Conservation (phyloP, 1,284 basidiomycete genomes). For the Leccinum pachyderme region DNA sequence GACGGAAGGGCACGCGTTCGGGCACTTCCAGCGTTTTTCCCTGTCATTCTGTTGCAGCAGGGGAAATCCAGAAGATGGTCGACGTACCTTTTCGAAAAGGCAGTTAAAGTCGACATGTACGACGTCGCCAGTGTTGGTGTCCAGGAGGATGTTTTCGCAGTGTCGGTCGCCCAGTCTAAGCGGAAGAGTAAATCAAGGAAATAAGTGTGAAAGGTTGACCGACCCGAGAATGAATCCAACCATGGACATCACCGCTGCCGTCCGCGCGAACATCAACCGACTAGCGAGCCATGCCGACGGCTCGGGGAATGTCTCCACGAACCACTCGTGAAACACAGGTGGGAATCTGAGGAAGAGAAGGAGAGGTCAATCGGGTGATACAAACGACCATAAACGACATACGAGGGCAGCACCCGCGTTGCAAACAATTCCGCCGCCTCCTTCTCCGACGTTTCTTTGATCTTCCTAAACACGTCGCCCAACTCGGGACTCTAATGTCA, state of each 20-base stretch:
- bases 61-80: background rate
- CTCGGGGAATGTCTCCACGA: slow-evolving; percentile 95
- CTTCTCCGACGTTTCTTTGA: slow-evolving; percentile 42
- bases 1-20: slow-evolving; percentile 92
- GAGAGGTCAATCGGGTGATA: too few relatives aligned
- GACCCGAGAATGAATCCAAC: slow-evolving; percentile 75
- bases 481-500: slow-evolving; percentile 44
- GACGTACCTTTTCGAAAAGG: slow-evolving; percentile 86
- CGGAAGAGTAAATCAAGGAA: background rate
- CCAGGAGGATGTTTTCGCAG: slow-evolving; percentile 95
- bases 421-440: slow-evolving; percentile 56
- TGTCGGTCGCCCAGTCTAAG: slow-evolving; percentile 93
- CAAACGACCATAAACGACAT: slow-evolving; percentile 23
- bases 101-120: slow-evolving; percentile 99
- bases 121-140: slow-evolving; percentile 85
- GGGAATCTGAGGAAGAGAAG: slow-evolving; percentile 55
- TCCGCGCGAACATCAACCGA: slow-evolving; percentile 84
- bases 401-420: slow-evolving; percentile 61
- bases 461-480: slow-evolving; percentile 50
- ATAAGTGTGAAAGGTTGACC: background rate
- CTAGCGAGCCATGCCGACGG: slow-evolving; percentile 93
- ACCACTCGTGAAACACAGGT: slow-evolving; percentile 97
- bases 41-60: slow-evolving; percentile 38
- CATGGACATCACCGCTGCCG: slow-evolving; percentile 86
- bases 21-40: slow-evolving; percentile 88